Percentiles rank a stretch among this genome's conserved stretches.
phyloP scores from a whole-genome alignment of 495 filamentous ascomycete species.

The Aspergillus mulundensis region DNA sequence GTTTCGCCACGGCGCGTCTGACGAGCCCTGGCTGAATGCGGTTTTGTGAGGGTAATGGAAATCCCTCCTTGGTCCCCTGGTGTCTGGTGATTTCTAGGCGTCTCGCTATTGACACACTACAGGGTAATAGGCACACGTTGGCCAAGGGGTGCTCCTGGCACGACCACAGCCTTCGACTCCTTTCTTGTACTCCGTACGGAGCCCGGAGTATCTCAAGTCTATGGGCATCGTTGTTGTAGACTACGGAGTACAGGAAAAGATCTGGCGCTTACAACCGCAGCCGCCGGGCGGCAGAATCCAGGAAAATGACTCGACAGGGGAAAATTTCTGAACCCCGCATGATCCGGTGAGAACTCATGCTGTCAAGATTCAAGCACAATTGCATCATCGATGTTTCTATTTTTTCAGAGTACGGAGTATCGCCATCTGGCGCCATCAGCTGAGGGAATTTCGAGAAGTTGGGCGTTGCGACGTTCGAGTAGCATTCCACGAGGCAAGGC shows the following conservation, averaged over 20 bases:
- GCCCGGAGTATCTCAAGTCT: background rate
- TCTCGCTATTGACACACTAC: slow-evolving; percentile 6
- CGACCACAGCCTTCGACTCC: background rate
- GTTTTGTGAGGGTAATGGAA: slow-evolving; percentile 37
- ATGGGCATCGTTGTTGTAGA: background rate
- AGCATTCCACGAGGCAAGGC: slow-evolving; percentile 4
- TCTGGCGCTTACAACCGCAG: slow-evolving; percentile 7
- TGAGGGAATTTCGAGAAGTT: background rate
- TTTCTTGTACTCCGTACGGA: background rate
- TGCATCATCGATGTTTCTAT: slow-evolving; percentile 17
- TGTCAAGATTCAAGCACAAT: slow-evolving; percentile 4
- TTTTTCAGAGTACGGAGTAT: background rate
- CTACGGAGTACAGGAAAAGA: no score
- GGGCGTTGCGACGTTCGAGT: background rate
- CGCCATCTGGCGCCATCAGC: slow-evolving; percentile 12
- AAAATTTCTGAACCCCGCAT: slow-evolving; percentile 7
- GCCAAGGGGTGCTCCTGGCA: background rate
- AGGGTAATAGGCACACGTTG: background rate
- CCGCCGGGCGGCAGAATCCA: background rate
- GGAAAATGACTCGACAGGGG: slow-evolving; percentile 1
- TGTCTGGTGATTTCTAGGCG: background rate
- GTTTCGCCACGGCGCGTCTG: background rate
- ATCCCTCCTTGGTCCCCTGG: slow-evolving; percentile 20
- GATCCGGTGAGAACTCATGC: background rate
- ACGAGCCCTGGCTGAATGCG: background rate